Evolutionary conservation across 2,329 filamentous ascomycete species (phyloP).

Genomic region (Pyricularia grisea): DNA sequence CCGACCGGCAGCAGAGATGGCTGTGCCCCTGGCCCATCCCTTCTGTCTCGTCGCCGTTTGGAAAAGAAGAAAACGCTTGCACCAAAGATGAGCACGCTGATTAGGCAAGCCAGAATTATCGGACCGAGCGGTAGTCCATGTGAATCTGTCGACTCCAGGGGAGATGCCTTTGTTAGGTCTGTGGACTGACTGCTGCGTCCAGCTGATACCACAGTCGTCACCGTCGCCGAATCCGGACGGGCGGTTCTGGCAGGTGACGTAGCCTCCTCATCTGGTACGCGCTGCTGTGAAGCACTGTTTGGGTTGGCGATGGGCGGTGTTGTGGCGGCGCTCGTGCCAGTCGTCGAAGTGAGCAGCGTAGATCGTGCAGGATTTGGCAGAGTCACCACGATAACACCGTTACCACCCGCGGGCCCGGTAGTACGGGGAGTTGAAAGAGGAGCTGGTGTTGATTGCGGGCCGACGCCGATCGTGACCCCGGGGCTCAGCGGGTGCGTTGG

Average conservation of each 20-base stretch:
- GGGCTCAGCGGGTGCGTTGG: constrained; percentile 27
- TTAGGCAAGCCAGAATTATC: constrained; percentile 1
- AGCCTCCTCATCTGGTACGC: not conserved
- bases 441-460: not conserved
- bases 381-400: not conserved
- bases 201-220: not conserved
- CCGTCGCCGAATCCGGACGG: not conserved
- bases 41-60: not conserved
- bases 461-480: constrained; percentile 14
- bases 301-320: not conserved
- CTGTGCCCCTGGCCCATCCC: not conserved
- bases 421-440: not conserved
- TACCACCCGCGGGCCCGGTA: not conserved
- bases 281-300: not conserved
- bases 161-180: not conserved
- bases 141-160: not conserved
- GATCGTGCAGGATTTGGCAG: not conserved
- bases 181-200: not conserved
- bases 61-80: not conserved
- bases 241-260: not conserved
- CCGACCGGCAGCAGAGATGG: not conserved
- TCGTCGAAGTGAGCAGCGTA: not conserved
- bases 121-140: not conserved
- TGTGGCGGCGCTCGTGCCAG: not conserved
- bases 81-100: not conserved